A percentile compares a stretch with the other conserved stretches of the same genome.
Evolutionary conservation across 148 eudicot species (phyloP).

Genomic region (Pharnaceum exiguum): DNA sequence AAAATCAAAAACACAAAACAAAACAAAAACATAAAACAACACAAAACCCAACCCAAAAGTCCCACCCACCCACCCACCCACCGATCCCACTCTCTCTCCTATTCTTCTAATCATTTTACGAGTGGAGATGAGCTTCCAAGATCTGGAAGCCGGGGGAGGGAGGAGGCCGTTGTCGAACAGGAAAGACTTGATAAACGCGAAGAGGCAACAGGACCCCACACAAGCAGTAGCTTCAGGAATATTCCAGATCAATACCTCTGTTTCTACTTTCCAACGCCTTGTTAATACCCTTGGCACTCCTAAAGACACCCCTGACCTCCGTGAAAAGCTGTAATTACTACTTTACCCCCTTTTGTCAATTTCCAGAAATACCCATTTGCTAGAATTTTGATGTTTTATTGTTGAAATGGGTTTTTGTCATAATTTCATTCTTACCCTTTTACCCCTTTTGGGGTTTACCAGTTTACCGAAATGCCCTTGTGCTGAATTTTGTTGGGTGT

Average conservation of each 20-base stretch:
- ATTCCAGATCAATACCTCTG: conserved; percentile 80
- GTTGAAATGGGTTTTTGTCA: background rate
- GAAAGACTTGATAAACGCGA: conserved; percentile 36
- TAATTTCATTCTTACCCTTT: background rate
- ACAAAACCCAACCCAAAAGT: no score
- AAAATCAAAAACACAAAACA: no score
- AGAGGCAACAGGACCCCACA: conserved; percentile 57
- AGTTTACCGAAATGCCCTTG: background rate
- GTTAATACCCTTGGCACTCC: conserved; percentile 92
- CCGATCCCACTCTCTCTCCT: no score
- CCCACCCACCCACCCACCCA: no score
- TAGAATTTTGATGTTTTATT: background rate
- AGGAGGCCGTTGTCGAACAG: conserved; percentile 34
- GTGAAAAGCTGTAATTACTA: conserved; percentile 71
- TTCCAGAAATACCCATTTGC: background rate
- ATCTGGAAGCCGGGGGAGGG: conserved; percentile 62
- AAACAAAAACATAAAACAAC: no score
- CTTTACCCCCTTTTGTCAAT: background rate
- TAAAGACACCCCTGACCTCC: conserved; percentile 80
- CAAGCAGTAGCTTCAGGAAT: conserved; percentile 69
- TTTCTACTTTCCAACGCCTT: conserved; percentile 74
- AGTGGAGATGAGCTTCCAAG: conserved; percentile 85
- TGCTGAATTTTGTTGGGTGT: background rate
- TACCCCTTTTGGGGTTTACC: background rate
- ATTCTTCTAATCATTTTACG: no score